Conservation (phyloP, 2,329 filamentous ascomycete species). For the Trichoderma aggressivum region DNA sequence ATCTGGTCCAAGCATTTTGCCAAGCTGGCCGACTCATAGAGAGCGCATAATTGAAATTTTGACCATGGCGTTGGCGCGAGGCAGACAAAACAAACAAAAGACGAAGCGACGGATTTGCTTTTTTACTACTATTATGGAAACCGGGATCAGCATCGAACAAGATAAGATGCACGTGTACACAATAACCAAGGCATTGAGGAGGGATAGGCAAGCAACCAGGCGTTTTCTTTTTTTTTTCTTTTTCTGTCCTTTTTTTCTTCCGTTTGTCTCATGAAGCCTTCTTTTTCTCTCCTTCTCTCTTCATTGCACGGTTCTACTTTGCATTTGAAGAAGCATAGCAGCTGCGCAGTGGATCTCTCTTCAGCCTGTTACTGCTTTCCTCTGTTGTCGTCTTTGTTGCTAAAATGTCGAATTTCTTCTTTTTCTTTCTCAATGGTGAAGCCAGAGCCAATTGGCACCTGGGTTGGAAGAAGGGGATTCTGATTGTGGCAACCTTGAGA, state of each 20-base stretch:
- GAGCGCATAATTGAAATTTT: conserved; percentile 16
- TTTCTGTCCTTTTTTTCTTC: conserved; percentile 2
- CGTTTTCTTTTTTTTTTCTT: conserved; percentile 18
- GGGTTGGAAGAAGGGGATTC: neutral
- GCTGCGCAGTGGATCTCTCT: neutral
- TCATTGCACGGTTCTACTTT: neutral
- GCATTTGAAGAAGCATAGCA: conserved; percentile 2
- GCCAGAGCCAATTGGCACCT: neutral
- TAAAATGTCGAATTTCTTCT: neutral
- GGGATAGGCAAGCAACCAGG: conserved; percentile 14
- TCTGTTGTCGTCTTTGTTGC: neutral
- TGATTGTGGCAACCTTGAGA: neutral
- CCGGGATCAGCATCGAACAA: conserved; percentile 13
- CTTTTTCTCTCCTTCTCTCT: conserved; percentile 23
- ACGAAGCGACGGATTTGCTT: conserved; percentile 14
- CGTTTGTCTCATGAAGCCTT: conserved; percentile 2
- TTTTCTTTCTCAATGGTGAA: neutral
- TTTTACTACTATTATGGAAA: conserved; percentile 11
- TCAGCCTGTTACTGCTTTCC: neutral
- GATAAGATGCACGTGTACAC: conserved; percentile 16
- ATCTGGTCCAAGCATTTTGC: conserved; percentile 99
- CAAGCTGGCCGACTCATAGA: conserved; percentile 53
- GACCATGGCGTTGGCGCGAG: conserved; percentile 21
- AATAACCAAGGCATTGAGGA: conserved; percentile 15
- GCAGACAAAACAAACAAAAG: conserved; percentile 19